These are phyloP conservation scores for Fragaria vesca DNA, from an alignment of 306 rosid species.

Conservation along the genomic window DNA sequence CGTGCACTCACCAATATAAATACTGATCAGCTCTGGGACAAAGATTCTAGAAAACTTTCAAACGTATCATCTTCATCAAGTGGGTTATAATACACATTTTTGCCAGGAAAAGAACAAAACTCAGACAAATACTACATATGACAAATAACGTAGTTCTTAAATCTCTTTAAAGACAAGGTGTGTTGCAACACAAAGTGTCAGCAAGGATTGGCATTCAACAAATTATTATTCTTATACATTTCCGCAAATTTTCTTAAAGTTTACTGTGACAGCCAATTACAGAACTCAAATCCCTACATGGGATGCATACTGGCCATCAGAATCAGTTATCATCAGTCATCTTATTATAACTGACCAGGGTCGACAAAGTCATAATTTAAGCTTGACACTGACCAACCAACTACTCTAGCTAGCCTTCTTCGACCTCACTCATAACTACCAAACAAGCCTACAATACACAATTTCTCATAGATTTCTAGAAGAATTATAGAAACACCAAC, in stretches of 20 bases:
- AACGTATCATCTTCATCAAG: not conserved
- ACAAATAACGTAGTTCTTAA: not conserved
- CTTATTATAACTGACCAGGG: not conserved
- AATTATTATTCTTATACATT: not conserved
- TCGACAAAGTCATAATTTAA: constrained; percentile 20
- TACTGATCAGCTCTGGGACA: not conserved
- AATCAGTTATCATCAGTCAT: not conserved
- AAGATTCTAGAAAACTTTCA: not conserved
- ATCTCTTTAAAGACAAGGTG: not conserved
- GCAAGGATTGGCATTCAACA: too few relatives aligned
- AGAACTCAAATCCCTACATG: not conserved
- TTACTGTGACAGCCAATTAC: not conserved
- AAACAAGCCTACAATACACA: constrained; percentile 28
- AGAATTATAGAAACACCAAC: constrained; percentile 22
- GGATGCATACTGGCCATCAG: not conserved
- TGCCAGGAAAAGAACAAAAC: too few relatives aligned
- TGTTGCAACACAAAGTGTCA: not conserved
- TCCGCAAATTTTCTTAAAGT: not conserved
- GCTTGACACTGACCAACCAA: constrained; percentile 45
- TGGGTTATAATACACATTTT: not conserved
- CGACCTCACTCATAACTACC: constrained; percentile 54
- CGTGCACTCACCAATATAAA: not conserved
- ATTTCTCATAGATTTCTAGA: not conserved
- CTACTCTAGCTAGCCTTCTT: constrained; percentile 44
- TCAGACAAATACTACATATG: not conserved